These are phyloP conservation scores for Perilla frutescens DNA, from an alignment of 257 asterid species.

Conservation along the genomic window DNA sequence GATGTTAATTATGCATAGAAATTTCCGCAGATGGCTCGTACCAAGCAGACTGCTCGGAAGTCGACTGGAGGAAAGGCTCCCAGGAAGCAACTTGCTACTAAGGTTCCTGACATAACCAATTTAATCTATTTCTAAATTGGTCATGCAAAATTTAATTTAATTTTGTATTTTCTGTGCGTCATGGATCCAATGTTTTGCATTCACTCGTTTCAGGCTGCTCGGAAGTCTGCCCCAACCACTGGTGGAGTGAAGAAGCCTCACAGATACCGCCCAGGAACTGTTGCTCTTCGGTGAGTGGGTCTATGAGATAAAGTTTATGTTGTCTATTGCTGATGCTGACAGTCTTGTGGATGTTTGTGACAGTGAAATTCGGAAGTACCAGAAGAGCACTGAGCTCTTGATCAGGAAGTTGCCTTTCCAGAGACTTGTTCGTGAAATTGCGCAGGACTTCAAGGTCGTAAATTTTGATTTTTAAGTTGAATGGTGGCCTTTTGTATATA, in stretches of 20 bases:
- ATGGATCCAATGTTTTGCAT: not conserved
- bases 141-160: not conserved
- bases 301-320: not conserved
- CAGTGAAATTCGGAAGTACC: constrained; percentile 61
- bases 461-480: not conserved
- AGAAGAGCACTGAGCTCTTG: constrained; percentile 68
- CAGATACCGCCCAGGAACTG: constrained; percentile 69
- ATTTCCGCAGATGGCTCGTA: constrained; percentile 56
- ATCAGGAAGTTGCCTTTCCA: constrained; percentile 69
- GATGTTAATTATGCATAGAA: not conserved
- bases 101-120: constrained; percentile 32
- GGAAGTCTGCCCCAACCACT: constrained; percentile 69
- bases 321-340: not conserved
- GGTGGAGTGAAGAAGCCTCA: constrained; percentile 72
- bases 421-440: constrained; percentile 74
- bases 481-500: not conserved
- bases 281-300: constrained; percentile 58
- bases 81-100: constrained; percentile 68
- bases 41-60: constrained; percentile 71
- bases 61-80: constrained; percentile 73
- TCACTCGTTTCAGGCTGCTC: constrained; percentile 49
- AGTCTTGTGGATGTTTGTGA: not conserved
- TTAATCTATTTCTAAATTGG: not conserved
- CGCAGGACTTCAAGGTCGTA: constrained; percentile 63
- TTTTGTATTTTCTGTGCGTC: not conserved